These are phyloP conservation scores for Emericellopsis cladophorae DNA, from an alignment of 2,329 filamentous ascomycete species.

Conservation along the genomic window DNA sequence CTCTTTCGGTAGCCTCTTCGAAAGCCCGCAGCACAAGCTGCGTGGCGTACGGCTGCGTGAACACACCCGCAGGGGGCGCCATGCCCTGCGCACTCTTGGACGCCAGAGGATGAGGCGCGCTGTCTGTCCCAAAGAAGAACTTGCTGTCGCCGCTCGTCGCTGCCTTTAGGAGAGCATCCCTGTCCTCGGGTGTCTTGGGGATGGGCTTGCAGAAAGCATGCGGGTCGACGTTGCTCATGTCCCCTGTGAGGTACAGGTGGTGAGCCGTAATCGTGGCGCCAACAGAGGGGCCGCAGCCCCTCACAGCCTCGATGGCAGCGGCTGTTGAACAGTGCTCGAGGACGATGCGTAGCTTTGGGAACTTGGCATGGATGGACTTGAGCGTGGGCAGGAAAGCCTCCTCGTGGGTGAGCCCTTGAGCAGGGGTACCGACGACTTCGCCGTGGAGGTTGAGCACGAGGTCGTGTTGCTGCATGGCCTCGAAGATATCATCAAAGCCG, in stretches of 20 bases:
- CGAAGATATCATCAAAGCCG: conserved; percentile 66
- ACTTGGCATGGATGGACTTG: conserved; percentile 56
- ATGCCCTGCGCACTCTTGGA: conserved; percentile 34
- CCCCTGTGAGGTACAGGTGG: conserved; percentile 68
- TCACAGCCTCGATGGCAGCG: conserved; percentile 67
- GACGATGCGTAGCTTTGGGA: conserved; percentile 59
- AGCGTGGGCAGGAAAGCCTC: conserved; percentile 69
- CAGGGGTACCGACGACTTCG: conserved; percentile 50
- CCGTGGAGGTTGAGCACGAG: conserved; percentile 87
- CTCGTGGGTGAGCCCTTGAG: conserved; percentile 30
- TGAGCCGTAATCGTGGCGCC: conserved; percentile 76
- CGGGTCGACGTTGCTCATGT: conserved; percentile 50
- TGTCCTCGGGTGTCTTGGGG: conserved; percentile 59
- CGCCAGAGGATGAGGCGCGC: conserved; percentile 48
- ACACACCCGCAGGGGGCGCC: conserved; percentile 59
- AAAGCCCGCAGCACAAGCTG: conserved; percentile 50
- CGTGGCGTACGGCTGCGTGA: conserved; percentile 62
- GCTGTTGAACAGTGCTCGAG: conserved; percentile 83
- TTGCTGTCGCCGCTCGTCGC: conserved; percentile 45
- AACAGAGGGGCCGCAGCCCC: conserved; percentile 64
- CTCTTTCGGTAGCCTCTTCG: conserved; percentile 45
- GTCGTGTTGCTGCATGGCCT: conserved; percentile 75
- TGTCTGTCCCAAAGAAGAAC: conserved; percentile 61
- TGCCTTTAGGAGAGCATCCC: conserved; percentile 58
- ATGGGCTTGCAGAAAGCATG: conserved; percentile 65